A percentile compares a stretch with the other conserved stretches of the same genome.
These are phyloP conservation scores for Rhypophila decipiens DNA, from an alignment of 495 filamentous ascomycete species.

Conservation along the genomic window DNA sequence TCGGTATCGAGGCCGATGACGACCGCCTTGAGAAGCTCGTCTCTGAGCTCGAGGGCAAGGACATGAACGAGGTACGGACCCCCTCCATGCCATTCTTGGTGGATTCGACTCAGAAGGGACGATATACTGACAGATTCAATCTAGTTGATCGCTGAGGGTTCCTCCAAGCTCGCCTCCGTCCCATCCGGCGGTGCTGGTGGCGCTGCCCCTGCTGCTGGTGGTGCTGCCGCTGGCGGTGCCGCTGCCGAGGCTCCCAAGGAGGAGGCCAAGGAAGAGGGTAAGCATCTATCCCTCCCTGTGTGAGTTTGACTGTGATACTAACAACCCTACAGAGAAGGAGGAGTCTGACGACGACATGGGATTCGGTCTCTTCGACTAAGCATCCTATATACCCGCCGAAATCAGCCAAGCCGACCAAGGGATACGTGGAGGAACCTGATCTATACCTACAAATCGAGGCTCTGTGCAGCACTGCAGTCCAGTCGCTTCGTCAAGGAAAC, in stretches of 20 bases:
- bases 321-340: constrained; percentile 46
- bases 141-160: constrained; percentile 87
- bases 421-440: constrained; percentile 17
- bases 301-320: constrained; percentile 17
- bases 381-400: constrained; percentile 8
- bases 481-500: constrained; percentile 8
- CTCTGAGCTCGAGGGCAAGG: constrained; percentile 92
- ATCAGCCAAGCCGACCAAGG: constrained; percentile 8
- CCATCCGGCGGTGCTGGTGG: constrained; percentile 81
- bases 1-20: constrained; percentile 89
- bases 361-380: constrained; percentile 99
- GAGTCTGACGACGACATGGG: constrained; percentile 99
- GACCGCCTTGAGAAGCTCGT: constrained; percentile 82
- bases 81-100: not conserved
- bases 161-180: constrained; percentile 93
- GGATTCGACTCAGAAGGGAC: not conserved
- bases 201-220: constrained; percentile 56
- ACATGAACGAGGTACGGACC: constrained; percentile 76
- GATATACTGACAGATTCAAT: constrained; percentile 18
- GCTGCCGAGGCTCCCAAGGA: constrained; percentile 63
- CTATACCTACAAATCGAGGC: constrained; percentile 9
- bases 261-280: constrained; percentile 71
- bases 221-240: constrained; percentile 59
- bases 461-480: constrained; percentile 7
- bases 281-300: constrained; percentile 4